phyloP scores from a whole-genome alignment of 352 stramenopile species.

The Phytophthora ramorum region DNA sequence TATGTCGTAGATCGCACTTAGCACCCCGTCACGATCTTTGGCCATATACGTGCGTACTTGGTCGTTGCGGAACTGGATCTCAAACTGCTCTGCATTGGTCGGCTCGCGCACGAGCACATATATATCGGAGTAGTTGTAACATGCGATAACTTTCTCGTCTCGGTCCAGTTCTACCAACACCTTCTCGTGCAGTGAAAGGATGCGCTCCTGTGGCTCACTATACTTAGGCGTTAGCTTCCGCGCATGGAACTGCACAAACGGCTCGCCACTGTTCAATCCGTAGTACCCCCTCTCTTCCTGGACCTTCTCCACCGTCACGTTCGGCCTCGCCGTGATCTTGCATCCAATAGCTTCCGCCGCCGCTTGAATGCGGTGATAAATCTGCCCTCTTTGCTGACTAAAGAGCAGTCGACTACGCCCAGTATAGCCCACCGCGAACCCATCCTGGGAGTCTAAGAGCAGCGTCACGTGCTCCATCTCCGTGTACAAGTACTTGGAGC shows the following conservation, averaged over 20 bases:
- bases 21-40: conserved; percentile 72
- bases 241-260: conserved; percentile 78
- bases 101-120: conserved; percentile 72
- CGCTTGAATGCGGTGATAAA: conserved; percentile 62
- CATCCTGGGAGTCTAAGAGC: conserved; percentile 61
- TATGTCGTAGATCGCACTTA: conserved; percentile 83
- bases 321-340: conserved; percentile 46
- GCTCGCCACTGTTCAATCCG: conserved; percentile 51
- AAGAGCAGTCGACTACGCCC: conserved; percentile 80
- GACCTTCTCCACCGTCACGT: conserved; percentile 50
- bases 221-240: conserved; percentile 79
- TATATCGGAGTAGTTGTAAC: conserved; percentile 69
- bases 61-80: conserved; percentile 79
- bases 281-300: conserved; percentile 55
- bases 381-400: conserved; percentile 56
- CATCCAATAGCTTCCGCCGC: conserved; percentile 69
- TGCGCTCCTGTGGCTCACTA: conserved; percentile 47
- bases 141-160: conserved; percentile 59
- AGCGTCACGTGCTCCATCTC: conserved; percentile 81
- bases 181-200: conserved; percentile 76
- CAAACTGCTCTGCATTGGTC: conserved; percentile 58
- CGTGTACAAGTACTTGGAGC: conserved; percentile 83
- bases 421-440: conserved; percentile 71
- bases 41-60: conserved; percentile 65
- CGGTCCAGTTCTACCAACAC: conserved; percentile 72